Percentiles rank a stretch among this genome's conserved stretches.
phyloP scores from a whole-genome alignment of 75 land plant genomes.

The Selaginella moellendorffii region DNA sequence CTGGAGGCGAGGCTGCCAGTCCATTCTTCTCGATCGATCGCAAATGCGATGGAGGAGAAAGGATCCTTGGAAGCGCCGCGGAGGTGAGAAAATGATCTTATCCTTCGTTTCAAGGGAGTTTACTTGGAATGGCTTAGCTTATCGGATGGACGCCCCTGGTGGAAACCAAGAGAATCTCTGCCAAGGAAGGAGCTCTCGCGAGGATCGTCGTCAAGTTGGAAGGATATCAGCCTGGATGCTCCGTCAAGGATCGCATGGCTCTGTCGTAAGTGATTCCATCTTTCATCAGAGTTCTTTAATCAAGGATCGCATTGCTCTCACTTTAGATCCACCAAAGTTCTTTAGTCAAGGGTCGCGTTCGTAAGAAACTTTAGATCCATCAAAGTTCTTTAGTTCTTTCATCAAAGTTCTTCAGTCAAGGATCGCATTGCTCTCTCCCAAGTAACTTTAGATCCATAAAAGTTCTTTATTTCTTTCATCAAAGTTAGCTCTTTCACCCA shows the following conservation, averaged over 20 bases:
- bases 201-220: constrained; percentile 41
- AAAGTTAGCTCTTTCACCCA: background rate
- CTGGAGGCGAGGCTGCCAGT: no score
- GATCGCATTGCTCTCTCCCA: background rate
- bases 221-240: constrained; percentile 30
- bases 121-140: constrained; percentile 14
- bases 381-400: background rate
- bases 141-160: constrained; percentile 47
- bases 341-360: no score
- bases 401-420: no score
- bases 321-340: no score
- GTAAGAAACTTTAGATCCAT: background rate
- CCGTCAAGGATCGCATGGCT: constrained; percentile 46
- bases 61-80: background rate
- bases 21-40: background rate
- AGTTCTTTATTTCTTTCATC: background rate
- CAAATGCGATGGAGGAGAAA: background rate
- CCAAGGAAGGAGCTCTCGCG: constrained; percentile 27
- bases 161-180: constrained; percentile 23
- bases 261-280: constrained; percentile 14
- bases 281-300: background rate
- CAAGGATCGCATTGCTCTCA: background rate
- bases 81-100: background rate
- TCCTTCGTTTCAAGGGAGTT: background rate
- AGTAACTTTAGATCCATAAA: background rate